These are phyloP conservation scores for Furcasterigmium sp. DNA, from an alignment of 2,329 filamentous ascomycete species.

Conservation along the genomic window DNA sequence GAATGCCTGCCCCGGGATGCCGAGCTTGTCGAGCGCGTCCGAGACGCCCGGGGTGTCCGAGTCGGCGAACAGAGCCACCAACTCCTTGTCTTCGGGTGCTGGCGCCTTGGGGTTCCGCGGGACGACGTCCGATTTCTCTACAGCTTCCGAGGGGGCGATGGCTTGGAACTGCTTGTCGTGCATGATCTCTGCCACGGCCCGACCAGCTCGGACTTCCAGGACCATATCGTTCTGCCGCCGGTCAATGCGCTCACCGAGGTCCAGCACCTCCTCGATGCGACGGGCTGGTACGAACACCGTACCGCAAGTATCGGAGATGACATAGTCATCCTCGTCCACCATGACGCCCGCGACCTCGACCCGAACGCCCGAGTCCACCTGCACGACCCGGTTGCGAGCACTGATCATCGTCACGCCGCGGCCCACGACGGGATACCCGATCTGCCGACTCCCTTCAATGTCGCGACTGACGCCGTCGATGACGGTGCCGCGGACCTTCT, in stretches of 20 bases:
- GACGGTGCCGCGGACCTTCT: slow-evolving; percentile 20
- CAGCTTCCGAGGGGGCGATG: background rate
- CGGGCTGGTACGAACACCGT: slow-evolving; percentile 9
- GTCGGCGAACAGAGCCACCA: slow-evolving; percentile 10
- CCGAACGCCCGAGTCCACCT: slow-evolving; percentile 10
- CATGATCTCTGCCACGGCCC: slow-evolving; percentile 9
- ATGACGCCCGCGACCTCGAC: slow-evolving; percentile 11
- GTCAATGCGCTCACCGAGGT: slow-evolving; percentile 8
- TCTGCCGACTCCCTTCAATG: slow-evolving; percentile 24
- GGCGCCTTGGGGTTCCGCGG: background rate
- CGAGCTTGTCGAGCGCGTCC: slow-evolving; percentile 12
- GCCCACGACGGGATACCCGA: slow-evolving; percentile 25
- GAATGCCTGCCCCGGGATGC: slow-evolving; percentile 12
- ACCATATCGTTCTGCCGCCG: slow-evolving; percentile 8
- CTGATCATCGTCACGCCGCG: slow-evolving; percentile 25
- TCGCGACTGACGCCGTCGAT: slow-evolving; percentile 26
- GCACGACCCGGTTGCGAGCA: slow-evolving; percentile 23
- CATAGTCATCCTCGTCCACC: slow-evolving; percentile 13
- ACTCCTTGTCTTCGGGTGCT: slow-evolving; percentile 6
- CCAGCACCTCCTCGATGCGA: slow-evolving; percentile 9
- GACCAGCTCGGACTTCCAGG: slow-evolving; percentile 6
- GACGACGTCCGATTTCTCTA: background rate
- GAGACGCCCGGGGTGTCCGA: slow-evolving; percentile 11
- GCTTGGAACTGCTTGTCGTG: slow-evolving; percentile 9
- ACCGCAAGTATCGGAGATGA: slow-evolving; percentile 13